Conservation (phyloP, 2,329 filamentous ascomycete species). For the Calonectria leucothoes region DNA sequence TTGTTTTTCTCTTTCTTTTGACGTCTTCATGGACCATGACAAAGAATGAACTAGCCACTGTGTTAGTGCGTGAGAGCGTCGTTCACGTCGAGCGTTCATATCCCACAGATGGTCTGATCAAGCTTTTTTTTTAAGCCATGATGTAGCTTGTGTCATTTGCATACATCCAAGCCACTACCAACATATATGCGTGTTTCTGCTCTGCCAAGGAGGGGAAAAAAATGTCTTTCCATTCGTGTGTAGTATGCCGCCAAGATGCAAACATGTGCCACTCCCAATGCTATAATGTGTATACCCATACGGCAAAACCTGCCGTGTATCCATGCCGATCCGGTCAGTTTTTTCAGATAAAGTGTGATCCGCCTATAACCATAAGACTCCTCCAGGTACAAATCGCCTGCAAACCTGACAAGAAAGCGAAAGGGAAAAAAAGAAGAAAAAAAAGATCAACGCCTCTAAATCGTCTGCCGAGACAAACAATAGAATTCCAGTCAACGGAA, state of each 20-base stretch:
- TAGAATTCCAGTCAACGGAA: not conserved
- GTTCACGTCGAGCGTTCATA: not conserved
- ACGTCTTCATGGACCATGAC: not conserved
- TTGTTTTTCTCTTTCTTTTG: too few species aligned
- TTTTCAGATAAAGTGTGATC: not conserved
- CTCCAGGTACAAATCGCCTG: not conserved
- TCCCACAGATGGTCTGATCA: conserved; percentile 9
- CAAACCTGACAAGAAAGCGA: not conserved
- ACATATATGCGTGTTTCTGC: conserved; percentile 6
- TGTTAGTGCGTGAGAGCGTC: not conserved
- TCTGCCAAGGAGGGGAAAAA: not conserved
- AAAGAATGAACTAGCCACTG: not conserved
- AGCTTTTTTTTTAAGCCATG: conserved; percentile 3
- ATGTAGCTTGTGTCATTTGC: conserved; percentile 21
- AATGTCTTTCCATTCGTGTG: not conserved
- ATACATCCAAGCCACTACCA: conserved; percentile 17
- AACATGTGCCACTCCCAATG: not conserved
- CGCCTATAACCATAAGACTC: conserved; percentile 4
- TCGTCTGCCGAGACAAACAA: not conserved
- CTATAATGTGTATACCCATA: not conserved
- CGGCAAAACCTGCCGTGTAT: not conserved
- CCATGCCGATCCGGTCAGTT: not conserved
- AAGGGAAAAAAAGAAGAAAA: not conserved
- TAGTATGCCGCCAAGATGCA: not conserved
- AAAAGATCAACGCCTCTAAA: conserved; percentile 7